Base-by-base conservation (phyloP, 148 eudicot genomes). In the Rhododendron vialii region DNA sequence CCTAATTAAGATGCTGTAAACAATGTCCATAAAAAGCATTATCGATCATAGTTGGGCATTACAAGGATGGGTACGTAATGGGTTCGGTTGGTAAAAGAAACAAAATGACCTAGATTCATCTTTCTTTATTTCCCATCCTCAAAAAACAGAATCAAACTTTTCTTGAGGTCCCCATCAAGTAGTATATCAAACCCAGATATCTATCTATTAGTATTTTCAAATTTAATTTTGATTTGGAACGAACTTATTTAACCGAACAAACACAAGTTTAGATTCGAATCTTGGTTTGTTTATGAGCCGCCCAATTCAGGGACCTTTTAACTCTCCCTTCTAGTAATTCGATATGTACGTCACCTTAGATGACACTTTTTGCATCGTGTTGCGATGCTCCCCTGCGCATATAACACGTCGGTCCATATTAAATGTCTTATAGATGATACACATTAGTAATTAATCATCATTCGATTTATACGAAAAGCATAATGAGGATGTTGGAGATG, bases 81-180 rank as follows among this genome's bases (percentile, higher is more conserved):
- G 91, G 48, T 88, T 63, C 87, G 90, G 92, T 90, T 85, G 92
- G 90, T 88, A 81, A 41, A 41, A 90, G 90, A 78, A 87, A 85
- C 92, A 87, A 85, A 85, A 79, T n/a, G 12, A n/a, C 8, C 7
- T 41, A 41, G 76, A 71, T 47, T 82, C 82, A 59, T 87, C 86
- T 86, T 86, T 86, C 90, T 86, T 84, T 82, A 75, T 69, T 71
- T 71, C 3, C 38, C 69, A 53, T 47, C 41, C 81, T 11, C 78
- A 77, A 84, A 86, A 85, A 41, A 33, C 88, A 88, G 82, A 80
- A 84, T 86, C 84, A 89, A 35, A 26, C 22, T 55, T 85, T 90
- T 30, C 47, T 81, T 81, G 5, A 76, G 48, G 79, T 76, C 79
- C 26, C 79, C 45, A 41, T 41, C 45, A 41, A 41, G 45, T 41